phyloP scores from a whole-genome alignment of 176 grass and related monocot species.

The Pontederia crassipes region DNA sequence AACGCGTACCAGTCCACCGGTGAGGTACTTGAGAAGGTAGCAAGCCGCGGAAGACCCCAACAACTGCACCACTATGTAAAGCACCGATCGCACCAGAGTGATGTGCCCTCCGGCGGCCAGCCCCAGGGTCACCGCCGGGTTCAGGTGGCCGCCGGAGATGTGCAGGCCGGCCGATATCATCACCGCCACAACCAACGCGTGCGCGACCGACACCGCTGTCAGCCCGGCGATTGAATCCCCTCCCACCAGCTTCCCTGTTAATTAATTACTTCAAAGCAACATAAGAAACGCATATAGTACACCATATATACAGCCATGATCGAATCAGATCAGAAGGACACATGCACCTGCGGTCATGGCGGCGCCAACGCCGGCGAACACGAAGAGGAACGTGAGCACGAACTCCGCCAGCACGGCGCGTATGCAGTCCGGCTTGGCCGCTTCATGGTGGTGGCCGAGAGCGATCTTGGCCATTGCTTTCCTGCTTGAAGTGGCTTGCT shows the following conservation, averaged over 20 bases:
- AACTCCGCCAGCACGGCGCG: constrained; percentile 60
- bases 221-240: constrained; percentile 61
- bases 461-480: constrained; percentile 59
- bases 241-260: constrained; percentile 43
- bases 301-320: no score
- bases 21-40: constrained; percentile 60
- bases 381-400: constrained; percentile 90
- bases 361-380: constrained; percentile 73
- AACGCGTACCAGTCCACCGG: constrained; percentile 28
- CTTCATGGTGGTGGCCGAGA: constrained; percentile 49
- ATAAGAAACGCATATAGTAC: background rate
- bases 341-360: constrained; percentile 53
- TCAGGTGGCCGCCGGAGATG: constrained; percentile 79
- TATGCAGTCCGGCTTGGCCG: constrained; percentile 41
- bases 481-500: no score
- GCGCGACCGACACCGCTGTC: constrained; percentile 63
- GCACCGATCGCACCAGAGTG: constrained; percentile 50
- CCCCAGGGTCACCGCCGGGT: constrained; percentile 67
- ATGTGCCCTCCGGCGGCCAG: constrained; percentile 57
- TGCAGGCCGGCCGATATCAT: constrained; percentile 76
- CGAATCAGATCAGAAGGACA: no score
- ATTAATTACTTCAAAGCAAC: background rate
- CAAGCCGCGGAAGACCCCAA: constrained; percentile 44
- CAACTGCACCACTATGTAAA: constrained; percentile 57
- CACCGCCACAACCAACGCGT: constrained; percentile 56